phyloP scores from a whole-genome alignment of 179 eudicot species.

The Actinidia chinensis region DNA sequence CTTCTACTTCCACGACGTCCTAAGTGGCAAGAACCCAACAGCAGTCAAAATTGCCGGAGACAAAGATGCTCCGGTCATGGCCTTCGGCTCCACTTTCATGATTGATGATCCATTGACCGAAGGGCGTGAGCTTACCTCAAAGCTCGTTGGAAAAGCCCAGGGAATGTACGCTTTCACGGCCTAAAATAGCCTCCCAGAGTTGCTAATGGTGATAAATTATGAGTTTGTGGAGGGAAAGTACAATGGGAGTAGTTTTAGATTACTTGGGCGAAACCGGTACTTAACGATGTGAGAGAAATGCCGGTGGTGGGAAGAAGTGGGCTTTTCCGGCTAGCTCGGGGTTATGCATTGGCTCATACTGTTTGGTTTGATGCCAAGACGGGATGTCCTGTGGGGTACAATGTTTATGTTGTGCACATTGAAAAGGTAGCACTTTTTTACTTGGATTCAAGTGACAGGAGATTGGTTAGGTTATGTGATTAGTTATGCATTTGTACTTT shows the following conservation, averaged over 20 bases:
- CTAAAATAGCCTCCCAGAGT: background rate
- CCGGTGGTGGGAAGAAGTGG: conserved; percentile 33
- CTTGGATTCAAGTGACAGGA: too few relatives aligned
- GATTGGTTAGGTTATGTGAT: too few relatives aligned
- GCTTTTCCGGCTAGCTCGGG: conserved; percentile 28
- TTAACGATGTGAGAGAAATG: conserved; percentile 24
- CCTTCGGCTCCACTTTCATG: conserved; percentile 19
- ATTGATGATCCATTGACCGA: conserved; percentile 22
- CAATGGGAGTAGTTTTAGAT: conserved; percentile 30
- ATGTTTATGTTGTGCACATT: conserved; percentile 19
- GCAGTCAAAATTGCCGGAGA: conserved; percentile 14
- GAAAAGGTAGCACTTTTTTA: too few relatives aligned
- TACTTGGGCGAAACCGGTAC: conserved; percentile 28
- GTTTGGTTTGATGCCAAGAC: background rate
- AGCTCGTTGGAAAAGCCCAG: conserved; percentile 28
- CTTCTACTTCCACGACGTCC: conserved; percentile 34
- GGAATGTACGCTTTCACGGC: conserved; percentile 25
- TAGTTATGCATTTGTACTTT: too few relatives aligned
- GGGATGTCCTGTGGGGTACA: conserved; percentile 21
- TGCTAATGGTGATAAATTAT: conserved; percentile 25
- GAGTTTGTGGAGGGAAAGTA: conserved; percentile 21
- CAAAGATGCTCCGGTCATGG: background rate
- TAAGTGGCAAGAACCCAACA: conserved; percentile 21
- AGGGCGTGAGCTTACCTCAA: conserved; percentile 15
- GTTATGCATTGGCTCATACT: conserved; percentile 32